Evolutionary conservation across 2,329 filamentous ascomycete species (phyloP).

Genomic region (Penicillium sclerotigenum): DNA sequence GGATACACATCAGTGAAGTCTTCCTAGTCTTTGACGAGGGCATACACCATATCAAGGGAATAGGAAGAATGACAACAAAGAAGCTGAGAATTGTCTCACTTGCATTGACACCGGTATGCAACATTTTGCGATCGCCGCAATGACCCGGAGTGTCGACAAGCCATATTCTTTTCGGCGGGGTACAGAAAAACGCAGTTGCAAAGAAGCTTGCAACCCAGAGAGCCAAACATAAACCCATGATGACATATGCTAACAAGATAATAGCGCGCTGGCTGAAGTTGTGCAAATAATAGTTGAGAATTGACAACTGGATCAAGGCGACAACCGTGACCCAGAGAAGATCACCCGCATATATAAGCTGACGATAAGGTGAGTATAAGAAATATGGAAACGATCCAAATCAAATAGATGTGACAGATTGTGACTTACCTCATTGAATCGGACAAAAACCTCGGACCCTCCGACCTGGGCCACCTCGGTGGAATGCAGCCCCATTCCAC

Average conservation of each 20-base stretch:
- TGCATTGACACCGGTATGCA: conserved; percentile 10
- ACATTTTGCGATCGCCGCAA: conserved; percentile 13
- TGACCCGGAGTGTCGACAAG: conserved; percentile 7
- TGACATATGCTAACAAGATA: conserved; percentile 7
- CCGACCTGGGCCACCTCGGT: conserved; percentile 11
- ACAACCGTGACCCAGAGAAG: conserved; percentile 19
- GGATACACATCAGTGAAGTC: conserved; percentile 6
- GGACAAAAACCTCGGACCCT: conserved; percentile 6
- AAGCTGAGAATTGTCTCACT: conserved; percentile 13
- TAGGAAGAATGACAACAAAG: conserved; percentile 12
- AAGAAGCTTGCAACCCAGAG: conserved; percentile 18
- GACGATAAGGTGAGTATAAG: background rate
- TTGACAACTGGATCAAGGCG: conserved; percentile 15
- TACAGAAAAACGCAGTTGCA: conserved; percentile 18
- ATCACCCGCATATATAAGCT: conserved; percentile 19
- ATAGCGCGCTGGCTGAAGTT: conserved; percentile 9
- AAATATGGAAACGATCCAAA: background rate
- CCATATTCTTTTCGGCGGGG: conserved; percentile 15
- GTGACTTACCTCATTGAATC: conserved; percentile 16
- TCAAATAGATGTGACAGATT: background rate
- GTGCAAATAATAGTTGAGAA: conserved; percentile 18
- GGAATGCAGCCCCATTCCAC: conserved; percentile 20
- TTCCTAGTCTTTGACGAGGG: conserved; percentile 6
- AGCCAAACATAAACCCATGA: conserved; percentile 10
- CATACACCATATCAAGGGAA: conserved; percentile 6